These are phyloP conservation scores for Pythium myriotylum DNA, from an alignment of 352 stramenopile genomes.

Conservation along the genomic window DNA sequence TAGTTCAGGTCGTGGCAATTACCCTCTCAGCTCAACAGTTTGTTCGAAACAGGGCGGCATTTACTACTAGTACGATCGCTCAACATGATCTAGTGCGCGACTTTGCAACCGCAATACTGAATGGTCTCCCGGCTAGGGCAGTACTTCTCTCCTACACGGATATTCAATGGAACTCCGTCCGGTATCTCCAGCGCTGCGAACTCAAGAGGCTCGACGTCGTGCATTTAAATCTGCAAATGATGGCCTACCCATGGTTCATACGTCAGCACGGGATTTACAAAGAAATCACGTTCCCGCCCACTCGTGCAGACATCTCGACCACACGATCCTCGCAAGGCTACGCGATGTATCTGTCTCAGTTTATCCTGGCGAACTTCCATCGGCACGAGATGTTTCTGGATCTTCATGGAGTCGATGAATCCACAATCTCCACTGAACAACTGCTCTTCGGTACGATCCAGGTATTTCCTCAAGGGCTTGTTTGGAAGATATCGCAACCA, in stretches of 20 bases:
- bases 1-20: neutral
- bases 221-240: constrained; percentile 78
- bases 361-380: constrained; percentile 44
- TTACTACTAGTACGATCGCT: neutral
- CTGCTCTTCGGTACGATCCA: constrained; percentile 41
- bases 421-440: constrained; percentile 17
- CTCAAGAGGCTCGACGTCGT: constrained; percentile 52
- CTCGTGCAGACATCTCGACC: constrained; percentile 39
- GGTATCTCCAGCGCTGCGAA: constrained; percentile 69
- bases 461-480: constrained; percentile 41
- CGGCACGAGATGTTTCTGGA: constrained; percentile 49
- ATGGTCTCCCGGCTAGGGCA: constrained; percentile 39
- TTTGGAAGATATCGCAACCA: constrained; percentile 45
- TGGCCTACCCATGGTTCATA: constrained; percentile 84
- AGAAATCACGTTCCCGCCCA: constrained; percentile 39
- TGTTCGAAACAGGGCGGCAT: neutral
- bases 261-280: constrained; percentile 45
- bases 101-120: constrained; percentile 48
- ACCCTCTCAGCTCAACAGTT: constrained; percentile 4
- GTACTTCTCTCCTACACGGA: constrained; percentile 83
- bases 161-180: constrained; percentile 82
- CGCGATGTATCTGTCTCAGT: constrained; percentile 41
- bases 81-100: constrained; percentile 37
- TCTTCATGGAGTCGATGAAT: constrained; percentile 57
- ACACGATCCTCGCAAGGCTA: constrained; percentile 42